Percentiles rank a stretch among this genome's conserved stretches.
These are phyloP conservation scores for Phytophthora lateralis DNA, from an alignment of 352 stramenopile species.

Conservation along the genomic window DNA sequence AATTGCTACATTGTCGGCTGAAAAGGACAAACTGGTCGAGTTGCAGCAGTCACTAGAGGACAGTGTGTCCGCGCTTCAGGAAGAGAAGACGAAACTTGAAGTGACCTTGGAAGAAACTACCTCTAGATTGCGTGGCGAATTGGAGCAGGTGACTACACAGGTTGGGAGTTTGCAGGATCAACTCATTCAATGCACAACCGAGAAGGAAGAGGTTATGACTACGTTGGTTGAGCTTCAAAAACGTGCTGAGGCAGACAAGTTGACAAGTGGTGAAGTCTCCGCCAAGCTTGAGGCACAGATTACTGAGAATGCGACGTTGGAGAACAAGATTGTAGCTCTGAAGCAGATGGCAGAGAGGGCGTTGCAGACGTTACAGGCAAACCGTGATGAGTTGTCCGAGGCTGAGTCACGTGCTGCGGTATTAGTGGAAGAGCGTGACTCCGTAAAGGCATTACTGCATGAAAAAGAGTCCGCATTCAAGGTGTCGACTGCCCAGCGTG, in stretches of 20 bases:
- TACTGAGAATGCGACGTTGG: slow-evolving; percentile 28
- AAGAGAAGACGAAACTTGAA: slow-evolving; percentile 50
- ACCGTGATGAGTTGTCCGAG: slow-evolving; percentile 29
- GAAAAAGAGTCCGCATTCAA: slow-evolving; percentile 28
- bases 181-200: slow-evolving; percentile 15
- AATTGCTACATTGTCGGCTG: slow-evolving; percentile 31
- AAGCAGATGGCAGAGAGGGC: slow-evolving; percentile 46
- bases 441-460: slow-evolving; percentile 13
- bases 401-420: slow-evolving; percentile 25
- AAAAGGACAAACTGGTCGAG: slow-evolving; percentile 33
- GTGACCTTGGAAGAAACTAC: slow-evolving; percentile 44
- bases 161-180: slow-evolving; percentile 29
- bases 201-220: slow-evolving; percentile 29
- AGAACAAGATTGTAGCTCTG: slow-evolving; percentile 33
- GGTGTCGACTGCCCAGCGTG: slow-evolving; percentile 13
- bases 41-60: slow-evolving; percentile 43
- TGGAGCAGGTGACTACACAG: slow-evolving; percentile 23
- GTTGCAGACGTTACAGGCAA: slow-evolving; percentile 35
- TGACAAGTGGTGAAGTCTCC: slow-evolving; percentile 16
- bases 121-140: slow-evolving; percentile 32
- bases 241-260: slow-evolving; percentile 26
- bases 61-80: slow-evolving; percentile 36
- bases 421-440: slow-evolving; percentile 32
- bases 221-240: slow-evolving; percentile 21
- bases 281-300: slow-evolving; percentile 35